These are phyloP conservation scores for Penicillium odoratum DNA, from an alignment of 495 filamentous ascomycete genomes.

Conservation along the genomic window DNA sequence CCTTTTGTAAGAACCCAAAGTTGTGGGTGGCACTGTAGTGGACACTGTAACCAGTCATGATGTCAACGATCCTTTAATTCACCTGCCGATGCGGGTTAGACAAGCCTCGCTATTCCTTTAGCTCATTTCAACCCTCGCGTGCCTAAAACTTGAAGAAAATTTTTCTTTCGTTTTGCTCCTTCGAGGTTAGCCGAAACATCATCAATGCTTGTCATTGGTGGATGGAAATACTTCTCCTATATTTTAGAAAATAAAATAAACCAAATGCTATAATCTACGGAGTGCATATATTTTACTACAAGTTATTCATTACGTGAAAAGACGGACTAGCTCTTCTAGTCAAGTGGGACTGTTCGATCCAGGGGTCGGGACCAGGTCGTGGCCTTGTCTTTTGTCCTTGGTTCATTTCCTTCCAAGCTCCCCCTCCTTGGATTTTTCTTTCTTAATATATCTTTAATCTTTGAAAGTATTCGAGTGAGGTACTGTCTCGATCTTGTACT, in stretches of 20 bases:
- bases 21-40: constrained; percentile 4
- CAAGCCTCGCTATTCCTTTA: neutral
- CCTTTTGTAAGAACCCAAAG: neutral
- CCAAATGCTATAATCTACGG: too few relatives aligned
- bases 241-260: too few relatives aligned
- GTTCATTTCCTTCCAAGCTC: constrained; percentile 6
- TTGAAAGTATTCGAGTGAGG: too few relatives aligned
- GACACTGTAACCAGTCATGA: constrained; percentile 11
- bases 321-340: constrained; percentile 18
- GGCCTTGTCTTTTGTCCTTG: constrained; percentile 15
- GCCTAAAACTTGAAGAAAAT: constrained; percentile 3
- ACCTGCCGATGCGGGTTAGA: neutral
- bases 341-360: constrained; percentile 28
- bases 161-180: constrained; percentile 8
- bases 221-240: constrained; percentile 6
- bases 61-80: constrained; percentile 13
- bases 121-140: constrained; percentile 5
- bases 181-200: constrained; percentile 16
- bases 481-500: too few relatives aligned
- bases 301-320: constrained; percentile 25
- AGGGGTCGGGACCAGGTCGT: constrained; percentile 27
- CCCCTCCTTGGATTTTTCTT: constrained; percentile 5
- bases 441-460: neutral
- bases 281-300: neutral
- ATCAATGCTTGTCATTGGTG: constrained; percentile 16